Evolutionary conservation across 176 grass and related monocot species (phyloP).

Genomic region (Secale cereale): DNA sequence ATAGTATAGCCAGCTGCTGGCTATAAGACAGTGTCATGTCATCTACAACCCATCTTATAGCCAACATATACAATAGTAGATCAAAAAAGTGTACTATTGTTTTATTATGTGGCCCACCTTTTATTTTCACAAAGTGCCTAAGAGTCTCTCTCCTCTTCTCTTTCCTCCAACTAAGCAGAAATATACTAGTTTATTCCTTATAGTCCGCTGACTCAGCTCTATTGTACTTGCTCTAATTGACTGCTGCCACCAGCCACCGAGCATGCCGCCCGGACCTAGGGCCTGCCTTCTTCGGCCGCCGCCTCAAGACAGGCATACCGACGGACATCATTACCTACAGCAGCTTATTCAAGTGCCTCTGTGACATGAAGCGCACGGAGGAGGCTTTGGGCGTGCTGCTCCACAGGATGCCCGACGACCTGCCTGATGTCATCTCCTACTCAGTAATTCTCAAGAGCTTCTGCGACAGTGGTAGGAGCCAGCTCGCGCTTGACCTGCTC

Average conservation of each 20-base stretch:
- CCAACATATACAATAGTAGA: no score
- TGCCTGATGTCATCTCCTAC: background rate
- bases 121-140: no score
- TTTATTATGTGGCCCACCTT: no score
- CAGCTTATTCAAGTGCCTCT: background rate
- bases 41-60: no score
- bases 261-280: background rate
- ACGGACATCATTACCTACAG: fast-evolving
- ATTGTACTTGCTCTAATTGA: no score
- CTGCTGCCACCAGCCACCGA: background rate
- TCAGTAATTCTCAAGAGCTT: background rate
- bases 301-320: background rate
- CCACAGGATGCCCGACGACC: background rate
- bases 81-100: no score
- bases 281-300: background rate
- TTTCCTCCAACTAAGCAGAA: no score
- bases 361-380: background rate
- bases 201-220: no score
- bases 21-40: no score
- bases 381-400: background rate
- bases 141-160: no score
- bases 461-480: background rate
- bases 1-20: no score
- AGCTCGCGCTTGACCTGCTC: background rate
- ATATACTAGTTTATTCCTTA: no score